Base-by-base conservation (phyloP, 768 basidiomycete genomes). In the Amanita jacksonii region DNA sequence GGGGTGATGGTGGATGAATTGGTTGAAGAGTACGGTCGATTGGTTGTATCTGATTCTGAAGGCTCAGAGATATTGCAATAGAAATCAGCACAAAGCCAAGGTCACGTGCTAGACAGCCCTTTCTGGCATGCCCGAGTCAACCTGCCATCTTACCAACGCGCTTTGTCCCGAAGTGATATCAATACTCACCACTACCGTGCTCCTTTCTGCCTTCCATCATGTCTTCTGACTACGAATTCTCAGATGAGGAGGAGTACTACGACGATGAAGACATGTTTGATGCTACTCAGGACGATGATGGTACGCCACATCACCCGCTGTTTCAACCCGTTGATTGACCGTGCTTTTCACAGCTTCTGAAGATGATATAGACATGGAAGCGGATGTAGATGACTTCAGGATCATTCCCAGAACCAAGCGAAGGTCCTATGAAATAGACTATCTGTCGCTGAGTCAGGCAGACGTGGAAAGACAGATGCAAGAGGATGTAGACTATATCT, bases 341-440 rank as follows among this genome's bases (percentile, higher is more conserved):
- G 30, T 31, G 18, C 52, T 39, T 15, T 46, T 37, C 27, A 59
- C 55, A 28, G 56, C 53, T 35, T 59, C 59, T 8, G 77, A 76
- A 15, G 77, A 79, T 44, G 85, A 83, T 24, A 75, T 84, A 65
- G 83, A 81, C 49, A 73, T 82, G 68, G 83, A 82, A 50, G 67
- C 66, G 37, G 74, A 70, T 52, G 70, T 70, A 22, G 76, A 82
- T 43, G 81, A 84, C 57, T 79, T 80, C 61, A 77, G 69, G 49
- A 63, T 82, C 37, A 54, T 64, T 0, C 59, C 68, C 3, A 80
- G 77, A 57, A 68, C 66, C 34, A 74, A 72, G 53, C 69, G 59
- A 50, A 85, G 87, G 65, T 62, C 78, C 2, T 96, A 90, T 57
- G 89, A 96, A 54, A 77, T 96, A 33, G 81, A 88, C n/a, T 85